Percentiles rank a stretch among this genome's conserved stretches.
Conservation (phyloP, 2,329 filamentous ascomycete species). For the Trichoderma sp. region DNA sequence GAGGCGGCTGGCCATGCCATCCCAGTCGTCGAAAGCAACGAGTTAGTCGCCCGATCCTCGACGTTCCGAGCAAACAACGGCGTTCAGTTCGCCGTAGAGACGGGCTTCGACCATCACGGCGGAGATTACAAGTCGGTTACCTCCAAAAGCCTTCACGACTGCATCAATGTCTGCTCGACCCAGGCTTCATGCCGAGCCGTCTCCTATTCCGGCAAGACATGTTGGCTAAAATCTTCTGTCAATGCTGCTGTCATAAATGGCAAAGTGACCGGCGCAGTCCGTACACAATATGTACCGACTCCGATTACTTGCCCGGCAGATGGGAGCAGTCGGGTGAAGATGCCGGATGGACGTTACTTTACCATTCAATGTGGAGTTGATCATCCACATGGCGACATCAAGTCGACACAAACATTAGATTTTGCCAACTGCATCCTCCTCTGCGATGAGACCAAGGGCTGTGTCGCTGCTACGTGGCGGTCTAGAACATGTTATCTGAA, state of each 20-base stretch:
- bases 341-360: not conserved
- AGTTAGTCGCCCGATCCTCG: not conserved
- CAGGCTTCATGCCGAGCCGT: not conserved
- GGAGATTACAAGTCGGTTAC: constrained; percentile 1
- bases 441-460: not conserved
- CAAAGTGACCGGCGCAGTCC: not conserved
- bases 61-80: not conserved
- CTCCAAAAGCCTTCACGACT: not conserved
- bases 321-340: not conserved
- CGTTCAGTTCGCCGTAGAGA: not conserved
- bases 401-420: not conserved
- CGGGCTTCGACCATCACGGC: not conserved
- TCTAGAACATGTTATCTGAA: not conserved
- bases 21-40: not conserved
- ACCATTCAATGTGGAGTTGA: not conserved
- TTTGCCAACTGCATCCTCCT: constrained; percentile 8
- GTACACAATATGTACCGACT: not conserved
- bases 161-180: not conserved
- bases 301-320: not conserved
- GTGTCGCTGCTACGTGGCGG: constrained; percentile 2
- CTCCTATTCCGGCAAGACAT: constrained; percentile 2
- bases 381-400: not conserved
- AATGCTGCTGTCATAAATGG: not conserved
- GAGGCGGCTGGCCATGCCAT: not conserved
- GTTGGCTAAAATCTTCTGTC: not conserved